Percentiles rank a stretch among this genome's conserved stretches.
These are phyloP conservation scores for Penicillium thymicola DNA, from an alignment of 2,329 filamentous ascomycete genomes.

Conservation along the genomic window DNA sequence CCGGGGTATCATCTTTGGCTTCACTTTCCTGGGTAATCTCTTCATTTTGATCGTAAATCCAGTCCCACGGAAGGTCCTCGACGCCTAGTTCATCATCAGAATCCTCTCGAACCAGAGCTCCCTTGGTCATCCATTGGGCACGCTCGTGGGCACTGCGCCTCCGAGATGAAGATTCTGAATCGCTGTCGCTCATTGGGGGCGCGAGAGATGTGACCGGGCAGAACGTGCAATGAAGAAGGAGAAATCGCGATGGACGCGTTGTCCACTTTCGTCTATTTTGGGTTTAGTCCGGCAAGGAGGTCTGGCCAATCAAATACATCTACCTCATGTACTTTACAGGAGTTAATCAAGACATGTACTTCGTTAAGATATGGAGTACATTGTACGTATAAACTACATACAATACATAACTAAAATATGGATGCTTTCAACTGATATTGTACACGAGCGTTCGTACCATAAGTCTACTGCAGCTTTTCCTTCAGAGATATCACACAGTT, in stretches of 20 bases:
- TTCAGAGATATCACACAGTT: neutral
- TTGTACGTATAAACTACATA: neutral
- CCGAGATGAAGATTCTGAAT: conserved; percentile 16
- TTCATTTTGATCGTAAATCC: conserved; percentile 58
- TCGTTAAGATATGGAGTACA: neutral
- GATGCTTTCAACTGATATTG: neutral
- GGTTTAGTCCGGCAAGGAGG: conserved; percentile 22
- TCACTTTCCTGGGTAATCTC: conserved; percentile 21
- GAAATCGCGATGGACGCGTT: conserved; percentile 30
- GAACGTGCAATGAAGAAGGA: conserved; percentile 8
- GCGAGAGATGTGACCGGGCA: neutral
- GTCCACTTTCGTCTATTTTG: conserved; percentile 32
- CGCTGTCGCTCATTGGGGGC: conserved; percentile 8
- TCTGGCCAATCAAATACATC: conserved; percentile 16
- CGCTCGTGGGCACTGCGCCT: conserved; percentile 32
- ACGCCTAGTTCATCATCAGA: conserved; percentile 82
- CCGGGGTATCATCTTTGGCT: conserved; percentile 1
- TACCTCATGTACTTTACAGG: neutral
- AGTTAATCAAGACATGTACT: no score
- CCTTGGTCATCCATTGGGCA: conserved; percentile 53
- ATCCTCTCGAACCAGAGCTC: conserved; percentile 68
- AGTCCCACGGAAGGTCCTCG: conserved; percentile 73
- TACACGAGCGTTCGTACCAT: neutral
- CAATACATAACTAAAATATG: no score
- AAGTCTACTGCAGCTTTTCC: neutral